phyloP scores from a whole-genome alignment of 1,284 basidiomycete species.

The Prillingera fragicola region DNA sequence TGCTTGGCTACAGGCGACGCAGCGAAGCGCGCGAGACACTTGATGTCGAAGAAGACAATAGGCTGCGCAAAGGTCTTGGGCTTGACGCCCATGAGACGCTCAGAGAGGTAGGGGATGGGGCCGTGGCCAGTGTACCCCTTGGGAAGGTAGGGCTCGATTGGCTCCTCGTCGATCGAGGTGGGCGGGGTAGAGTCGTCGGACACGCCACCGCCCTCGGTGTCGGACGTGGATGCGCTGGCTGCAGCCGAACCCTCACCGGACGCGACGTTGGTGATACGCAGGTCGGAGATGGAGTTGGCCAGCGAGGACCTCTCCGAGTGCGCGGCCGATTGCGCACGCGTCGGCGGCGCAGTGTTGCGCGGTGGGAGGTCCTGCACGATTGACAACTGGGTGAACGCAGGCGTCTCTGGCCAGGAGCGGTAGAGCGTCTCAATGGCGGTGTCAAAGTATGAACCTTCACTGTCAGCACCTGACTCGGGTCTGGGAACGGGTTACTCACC shows the following conservation, averaged over 20 bases:
- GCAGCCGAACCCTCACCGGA: conserved; percentile 5
- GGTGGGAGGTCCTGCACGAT: conserved; percentile 48
- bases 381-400: conserved; percentile 50
- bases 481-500: conserved; percentile 21
- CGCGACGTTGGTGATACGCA: conserved; percentile 6
- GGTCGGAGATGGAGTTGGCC: conserved; percentile 11
- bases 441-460: conserved; percentile 47
- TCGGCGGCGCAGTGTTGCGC: conserved; percentile 38
- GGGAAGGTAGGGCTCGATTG: conserved; percentile 16
- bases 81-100: conserved; percentile 31
- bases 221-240: conserved; percentile 13
- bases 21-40: conserved; percentile 44
- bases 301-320: no score
- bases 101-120: conserved; percentile 44
- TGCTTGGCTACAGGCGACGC: conserved; percentile 36
- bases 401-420: conserved; percentile 35
- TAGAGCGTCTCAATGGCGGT: conserved; percentile 45
- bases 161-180: conserved; percentile 27
- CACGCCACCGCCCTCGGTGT: conserved; percentile 7
- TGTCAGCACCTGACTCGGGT: neutral
- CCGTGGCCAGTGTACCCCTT: conserved; percentile 46
- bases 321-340: conserved; percentile 15
- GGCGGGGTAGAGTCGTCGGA: conserved; percentile 31
- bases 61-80: conserved; percentile 49
- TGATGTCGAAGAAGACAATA: conserved; percentile 49